Conservation (phyloP, 2,329 filamentous ascomycete genomes). For the Ascomycota sp. region DNA sequence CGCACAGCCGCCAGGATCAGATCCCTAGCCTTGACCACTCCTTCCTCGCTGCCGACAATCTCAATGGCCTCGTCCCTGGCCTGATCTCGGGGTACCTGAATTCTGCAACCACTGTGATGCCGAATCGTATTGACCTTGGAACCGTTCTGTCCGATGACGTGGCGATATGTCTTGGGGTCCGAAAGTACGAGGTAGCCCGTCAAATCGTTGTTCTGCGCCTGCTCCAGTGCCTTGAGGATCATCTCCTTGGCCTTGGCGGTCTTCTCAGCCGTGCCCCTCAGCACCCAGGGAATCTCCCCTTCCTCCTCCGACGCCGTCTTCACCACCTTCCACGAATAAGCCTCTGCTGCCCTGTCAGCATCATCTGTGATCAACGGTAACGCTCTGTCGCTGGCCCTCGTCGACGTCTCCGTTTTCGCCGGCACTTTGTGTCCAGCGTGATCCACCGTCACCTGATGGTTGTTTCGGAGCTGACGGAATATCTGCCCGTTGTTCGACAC, state of each 20-base stretch:
- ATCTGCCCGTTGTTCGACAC: conserved; percentile 80
- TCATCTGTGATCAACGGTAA: conserved; percentile 92
- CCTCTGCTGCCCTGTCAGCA: conserved; percentile 38
- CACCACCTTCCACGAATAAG: conserved; percentile 69
- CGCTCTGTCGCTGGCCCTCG: conserved; percentile 36
- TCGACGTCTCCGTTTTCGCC: conserved; percentile 37
- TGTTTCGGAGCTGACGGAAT: conserved; percentile 75
- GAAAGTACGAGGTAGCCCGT: conserved; percentile 80
- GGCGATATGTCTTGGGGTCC: conserved; percentile 74
- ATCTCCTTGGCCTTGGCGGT: conserved; percentile 62
- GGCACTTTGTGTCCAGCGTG: conserved; percentile 68
- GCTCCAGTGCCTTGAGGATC: conserved; percentile 52
- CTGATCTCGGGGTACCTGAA: conserved; percentile 78
- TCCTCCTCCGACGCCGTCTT: conserved; percentile 39
- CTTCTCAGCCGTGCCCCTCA: conserved; percentile 59
- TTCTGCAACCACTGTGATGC: conserved; percentile 79
- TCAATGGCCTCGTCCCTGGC: conserved; percentile 65
- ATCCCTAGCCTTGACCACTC: conserved; percentile 71
- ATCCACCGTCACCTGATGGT: conserved; percentile 77
- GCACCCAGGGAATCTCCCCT: conserved; percentile 72
- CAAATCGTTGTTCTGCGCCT: conserved; percentile 46
- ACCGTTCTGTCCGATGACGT: conserved; percentile 74
- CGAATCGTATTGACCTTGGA: conserved; percentile 85
- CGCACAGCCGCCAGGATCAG: conserved; percentile 71
- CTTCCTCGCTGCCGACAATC: conserved; percentile 59